Evolutionary conservation across 1,284 basidiomycete species (phyloP).

Genomic region (Tilletia indica): DNA sequence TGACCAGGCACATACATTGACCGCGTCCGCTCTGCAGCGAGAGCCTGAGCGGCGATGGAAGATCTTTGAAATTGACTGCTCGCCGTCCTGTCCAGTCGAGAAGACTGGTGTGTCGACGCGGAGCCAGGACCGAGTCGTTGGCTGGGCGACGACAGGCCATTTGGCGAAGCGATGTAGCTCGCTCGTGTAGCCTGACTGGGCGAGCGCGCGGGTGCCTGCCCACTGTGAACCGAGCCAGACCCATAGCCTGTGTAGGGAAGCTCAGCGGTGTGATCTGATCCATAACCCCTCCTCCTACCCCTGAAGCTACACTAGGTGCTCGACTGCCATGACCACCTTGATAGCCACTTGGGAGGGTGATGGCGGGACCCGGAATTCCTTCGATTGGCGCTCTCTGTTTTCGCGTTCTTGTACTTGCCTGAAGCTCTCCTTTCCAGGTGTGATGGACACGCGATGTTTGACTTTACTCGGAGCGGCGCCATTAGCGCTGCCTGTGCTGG

Average conservation of each 20-base stretch:
- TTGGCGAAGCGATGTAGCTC: neutral
- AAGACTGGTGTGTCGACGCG: neutral
- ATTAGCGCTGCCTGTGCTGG: neutral
- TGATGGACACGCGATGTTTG: slow-evolving; percentile 6
- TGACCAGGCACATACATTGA: neutral
- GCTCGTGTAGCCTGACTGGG: neutral
- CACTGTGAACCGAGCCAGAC: neutral
- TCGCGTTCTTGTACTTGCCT: neutral
- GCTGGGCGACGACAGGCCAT: neutral
- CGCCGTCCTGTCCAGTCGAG: neutral
- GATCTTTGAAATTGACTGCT: neutral
- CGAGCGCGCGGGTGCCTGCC: neutral
- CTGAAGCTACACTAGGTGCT: too few relatives aligned
- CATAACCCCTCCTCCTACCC: too few relatives aligned
- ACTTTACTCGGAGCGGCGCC: neutral
- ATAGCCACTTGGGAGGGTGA: neutral
- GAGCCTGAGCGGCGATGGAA: neutral
- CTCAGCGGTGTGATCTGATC: too few relatives aligned
- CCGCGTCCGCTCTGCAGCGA: neutral
- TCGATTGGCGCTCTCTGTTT: neutral
- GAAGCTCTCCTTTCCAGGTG: slow-evolving; percentile 13
- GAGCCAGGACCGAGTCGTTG: neutral
- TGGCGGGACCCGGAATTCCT: neutral
- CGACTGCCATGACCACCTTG: too few relatives aligned
- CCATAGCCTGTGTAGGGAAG: neutral